Evolutionary conservation across 768 basidiomycete genomes (phyloP).

Genomic region (Tulasnella sp.): DNA sequence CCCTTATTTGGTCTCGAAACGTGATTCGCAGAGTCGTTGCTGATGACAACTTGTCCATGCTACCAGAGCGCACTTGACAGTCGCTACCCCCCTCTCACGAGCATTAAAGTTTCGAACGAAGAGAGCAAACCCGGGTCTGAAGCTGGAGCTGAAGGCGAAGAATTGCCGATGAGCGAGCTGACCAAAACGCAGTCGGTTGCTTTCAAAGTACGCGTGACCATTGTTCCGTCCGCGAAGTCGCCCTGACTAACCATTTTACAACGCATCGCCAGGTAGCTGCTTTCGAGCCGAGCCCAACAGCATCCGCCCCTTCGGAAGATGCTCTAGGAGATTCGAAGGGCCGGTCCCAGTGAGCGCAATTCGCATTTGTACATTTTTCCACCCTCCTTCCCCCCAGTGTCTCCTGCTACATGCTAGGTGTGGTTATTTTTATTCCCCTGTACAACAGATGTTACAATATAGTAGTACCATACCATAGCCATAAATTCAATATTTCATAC

Average conservation of each 20-base stretch:
- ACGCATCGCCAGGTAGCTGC: not conserved
- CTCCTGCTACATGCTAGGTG: not conserved
- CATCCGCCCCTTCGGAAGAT: not conserved
- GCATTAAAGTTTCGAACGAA: not conserved
- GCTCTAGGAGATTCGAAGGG: not conserved
- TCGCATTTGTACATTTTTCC: not conserved
- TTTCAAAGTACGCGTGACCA: not conserved
- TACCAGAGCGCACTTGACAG: not conserved
- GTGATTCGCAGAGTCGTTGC: too few species aligned
- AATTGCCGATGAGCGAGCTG: not conserved
- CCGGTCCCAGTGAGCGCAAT: not conserved
- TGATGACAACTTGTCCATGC: too few species aligned
- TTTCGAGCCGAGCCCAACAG: not conserved
- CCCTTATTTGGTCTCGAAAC: not conserved
- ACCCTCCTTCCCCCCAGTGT: not conserved
- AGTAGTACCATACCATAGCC: not conserved
- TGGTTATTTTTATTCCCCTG: not conserved
- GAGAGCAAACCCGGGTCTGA: not conserved
- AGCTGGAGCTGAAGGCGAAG: not conserved
- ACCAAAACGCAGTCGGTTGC: not conserved
- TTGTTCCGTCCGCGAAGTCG: not conserved
- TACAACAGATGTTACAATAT: slow-evolving; percentile 2
- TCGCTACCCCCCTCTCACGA: not conserved
- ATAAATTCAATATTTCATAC: not conserved
- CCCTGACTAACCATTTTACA: not conserved